A percentile compares a stretch with the other conserved stretches of the same genome.
These are phyloP conservation scores for Phoenix roebelenii DNA, from an alignment of 176 grass and related monocot species.

Conservation along the genomic window DNA sequence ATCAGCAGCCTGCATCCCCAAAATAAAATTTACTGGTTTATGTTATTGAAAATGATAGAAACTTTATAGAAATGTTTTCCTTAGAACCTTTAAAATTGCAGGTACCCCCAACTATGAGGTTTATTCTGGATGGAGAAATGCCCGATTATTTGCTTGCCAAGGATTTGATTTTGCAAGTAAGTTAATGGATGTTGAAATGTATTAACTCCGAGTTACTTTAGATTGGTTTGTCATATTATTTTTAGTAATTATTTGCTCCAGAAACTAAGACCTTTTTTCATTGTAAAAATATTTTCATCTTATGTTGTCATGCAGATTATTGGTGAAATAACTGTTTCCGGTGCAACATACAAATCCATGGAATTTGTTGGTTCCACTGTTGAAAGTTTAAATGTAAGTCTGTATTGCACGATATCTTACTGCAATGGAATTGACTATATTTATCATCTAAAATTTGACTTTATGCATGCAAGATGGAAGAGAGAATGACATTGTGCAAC, in stretches of 20 bases:
- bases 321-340: slow-evolving; percentile 77
- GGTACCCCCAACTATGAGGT: slow-evolving; percentile 82
- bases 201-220: too few species aligned
- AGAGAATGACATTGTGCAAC: slow-evolving; percentile 90
- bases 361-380: slow-evolving; percentile 71
- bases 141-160: slow-evolving; percentile 88
- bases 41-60: too few species aligned
- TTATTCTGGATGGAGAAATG: slow-evolving; percentile 90
- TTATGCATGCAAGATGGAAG: slow-evolving; percentile 63
- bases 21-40: too few species aligned
- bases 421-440: slow-evolving; percentile 1
- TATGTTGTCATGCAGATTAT: slow-evolving; percentile 53
- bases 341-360: slow-evolving; percentile 94
- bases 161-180: slow-evolving; percentile 99
- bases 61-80: too few species aligned
- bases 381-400: slow-evolving; percentile 55
- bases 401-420: slow-evolving; percentile 11
- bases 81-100: slow-evolving; percentile 24
- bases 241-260: too few species aligned
- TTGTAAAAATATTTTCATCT: neutral
- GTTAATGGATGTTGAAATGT: neutral
- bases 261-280: neutral
- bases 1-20: too few species aligned
- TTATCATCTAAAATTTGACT: slow-evolving; percentile 6
- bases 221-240: too few species aligned